Evolutionary conservation across 2,329 filamentous ascomycete species (phyloP).

Genomic region (Hawksworthiomyces lignivorus): DNA sequence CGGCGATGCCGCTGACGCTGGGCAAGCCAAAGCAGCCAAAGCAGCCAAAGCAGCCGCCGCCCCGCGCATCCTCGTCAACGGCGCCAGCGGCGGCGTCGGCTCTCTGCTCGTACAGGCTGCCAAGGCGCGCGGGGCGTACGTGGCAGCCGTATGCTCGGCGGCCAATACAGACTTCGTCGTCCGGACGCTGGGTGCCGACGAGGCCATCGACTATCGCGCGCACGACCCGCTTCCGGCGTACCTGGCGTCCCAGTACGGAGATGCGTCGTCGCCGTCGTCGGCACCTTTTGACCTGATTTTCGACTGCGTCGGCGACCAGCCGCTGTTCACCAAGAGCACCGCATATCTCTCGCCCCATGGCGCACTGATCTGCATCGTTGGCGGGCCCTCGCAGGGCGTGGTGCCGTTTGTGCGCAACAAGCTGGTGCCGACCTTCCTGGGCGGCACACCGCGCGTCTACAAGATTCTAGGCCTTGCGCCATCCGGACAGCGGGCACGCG

Average conservation of each 20-base stretch:
- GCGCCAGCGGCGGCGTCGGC: slow-evolving; percentile 44
- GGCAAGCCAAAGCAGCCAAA: no score
- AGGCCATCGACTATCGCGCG: slow-evolving; percentile 35
- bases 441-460: slow-evolving; percentile 24
- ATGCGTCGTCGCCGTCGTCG: no score
- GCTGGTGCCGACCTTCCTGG: slow-evolving; percentile 23
- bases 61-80: slow-evolving; percentile 39
- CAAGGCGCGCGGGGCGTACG: slow-evolving; percentile 31
- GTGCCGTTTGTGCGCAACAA: slow-evolving; percentile 24
- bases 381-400: slow-evolving; percentile 22
- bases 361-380: slow-evolving; percentile 28
- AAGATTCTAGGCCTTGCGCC: slow-evolving; percentile 23
- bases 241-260: slow-evolving; percentile 25
- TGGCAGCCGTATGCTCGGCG: slow-evolving; percentile 41
- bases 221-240: slow-evolving; percentile 28
- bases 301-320: slow-evolving; percentile 41
- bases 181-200: slow-evolving; percentile 37
- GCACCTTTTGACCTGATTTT: slow-evolving; percentile 36
- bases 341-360: slow-evolving; percentile 30
- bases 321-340: slow-evolving; percentile 33
- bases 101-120: slow-evolving; percentile 38
- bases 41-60: slow-evolving; percentile 18
- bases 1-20: slow-evolving; percentile 46
- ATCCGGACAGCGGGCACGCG: slow-evolving; percentile 19
- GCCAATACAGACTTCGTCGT: slow-evolving; percentile 41